phyloP scores from a whole-genome alignment of 345 rosid genomes.

The Raphanus sativus region DNA sequence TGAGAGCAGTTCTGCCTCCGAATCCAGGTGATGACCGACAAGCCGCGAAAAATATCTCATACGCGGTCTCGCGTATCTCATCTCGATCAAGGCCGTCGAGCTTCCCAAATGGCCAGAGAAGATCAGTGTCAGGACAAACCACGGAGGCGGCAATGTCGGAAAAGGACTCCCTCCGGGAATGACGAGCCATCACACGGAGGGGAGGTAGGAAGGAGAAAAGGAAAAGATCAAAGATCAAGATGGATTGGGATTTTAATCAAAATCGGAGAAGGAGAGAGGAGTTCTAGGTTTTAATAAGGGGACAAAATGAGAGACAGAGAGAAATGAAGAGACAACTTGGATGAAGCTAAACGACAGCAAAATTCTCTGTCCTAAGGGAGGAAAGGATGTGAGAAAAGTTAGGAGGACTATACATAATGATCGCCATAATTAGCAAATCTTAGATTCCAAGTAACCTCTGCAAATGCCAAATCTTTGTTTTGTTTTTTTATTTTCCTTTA shows the following conservation, averaged over 20 bases:
- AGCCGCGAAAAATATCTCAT: slow-evolving; percentile 81
- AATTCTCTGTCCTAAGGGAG: not conserved
- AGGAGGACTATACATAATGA: slow-evolving; percentile 15
- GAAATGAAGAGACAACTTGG: slow-evolving; percentile 6
- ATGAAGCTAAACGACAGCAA: slow-evolving; percentile 16
- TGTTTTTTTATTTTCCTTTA: not conserved
- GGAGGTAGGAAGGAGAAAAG: not conserved
- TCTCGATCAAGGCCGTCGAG: slow-evolving; percentile 55
- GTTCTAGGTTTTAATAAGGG: not conserved
- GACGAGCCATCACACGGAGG: slow-evolving; percentile 46
- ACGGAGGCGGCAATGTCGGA: slow-evolving; percentile 18
- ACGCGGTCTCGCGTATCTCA: slow-evolving; percentile 77
- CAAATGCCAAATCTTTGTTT: not conserved
- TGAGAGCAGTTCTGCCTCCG: slow-evolving; percentile 66
- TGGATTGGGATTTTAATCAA: not conserved
- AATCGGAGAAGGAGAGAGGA: not conserved
- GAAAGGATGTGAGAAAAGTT: slow-evolving; percentile 34
- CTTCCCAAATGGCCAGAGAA: slow-evolving; percentile 72
- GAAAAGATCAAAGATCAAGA: not conserved
- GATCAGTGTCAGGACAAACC: slow-evolving; percentile 44
- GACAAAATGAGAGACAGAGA: slow-evolving; percentile 1
- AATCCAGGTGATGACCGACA: slow-evolving; percentile 90
- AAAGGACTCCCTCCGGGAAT: slow-evolving; percentile 52
- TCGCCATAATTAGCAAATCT: slow-evolving; percentile 23
- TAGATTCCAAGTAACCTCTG: slow-evolving; percentile 22